Evolutionary conservation across 192 early-diverging fungal genomes (phyloP), one percentile per base, ranked within the genome.

Genomic region (Linnemannia zychae): DNA sequence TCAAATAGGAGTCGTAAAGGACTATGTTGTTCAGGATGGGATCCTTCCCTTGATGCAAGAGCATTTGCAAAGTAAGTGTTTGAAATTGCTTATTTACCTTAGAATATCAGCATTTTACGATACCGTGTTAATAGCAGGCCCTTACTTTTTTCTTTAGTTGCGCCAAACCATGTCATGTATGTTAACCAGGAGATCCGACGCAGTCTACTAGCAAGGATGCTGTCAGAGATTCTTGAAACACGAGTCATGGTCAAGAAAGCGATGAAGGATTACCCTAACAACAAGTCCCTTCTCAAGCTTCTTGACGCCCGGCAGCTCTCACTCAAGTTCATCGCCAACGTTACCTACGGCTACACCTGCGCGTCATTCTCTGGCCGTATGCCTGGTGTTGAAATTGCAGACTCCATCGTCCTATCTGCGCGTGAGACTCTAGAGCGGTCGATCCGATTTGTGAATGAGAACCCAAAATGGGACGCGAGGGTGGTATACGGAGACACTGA

Each of bases 401-500:
- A 99, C 77, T 94, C 95, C 4, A 98, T 99, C 77, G 96, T 98
- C 0, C 92, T 95, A 77, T 94, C 95, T 18, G 97, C 94, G 2
- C 93, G 97, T 13, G 94, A 95, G 40, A 96, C 92, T 0, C 87
- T 99, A 52, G 97, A 99, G 85, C 87, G 88, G 71, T 81, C 94
- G 5, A 96, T 97, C 34, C 76, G 82, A 9, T 80, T 93, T 34
- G 94, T 98, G 46, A 89, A 97, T 53, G 81, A 79, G 46, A 88
- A 87, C 12, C 72, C 77, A 5, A 86, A 84, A 60, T 96, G 96
- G 96, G 92, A 93, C 22, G 96, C 93, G 0, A 86, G 89, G 17
- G 97, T 99, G 2, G 96, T 98, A 0, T 98, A 98, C 86, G 97
- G 97, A 0, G 98, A 99, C 79, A 99, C 98, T 0, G 98, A 98